Percentiles rank a stretch among this genome's conserved stretches.
Conservation (phyloP, 495 filamentous ascomycete species). For the Pyronema domesticum region DNA sequence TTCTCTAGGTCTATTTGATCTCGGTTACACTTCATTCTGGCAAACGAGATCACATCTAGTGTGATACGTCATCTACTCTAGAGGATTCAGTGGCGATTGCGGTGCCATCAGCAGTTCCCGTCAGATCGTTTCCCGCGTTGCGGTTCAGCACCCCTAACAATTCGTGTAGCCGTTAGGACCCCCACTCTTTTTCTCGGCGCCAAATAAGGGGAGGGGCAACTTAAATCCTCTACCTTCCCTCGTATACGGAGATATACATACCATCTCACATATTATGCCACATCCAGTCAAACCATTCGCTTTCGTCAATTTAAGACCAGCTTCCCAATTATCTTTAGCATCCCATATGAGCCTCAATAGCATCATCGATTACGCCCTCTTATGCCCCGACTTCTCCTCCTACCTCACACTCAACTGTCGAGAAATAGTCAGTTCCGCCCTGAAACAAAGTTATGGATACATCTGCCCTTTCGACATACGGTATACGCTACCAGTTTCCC, state of each 20-base stretch:
- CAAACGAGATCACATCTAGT: too few species aligned
- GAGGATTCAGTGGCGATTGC: neutral
- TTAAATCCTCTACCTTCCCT: neutral
- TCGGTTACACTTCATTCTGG: too few species aligned
- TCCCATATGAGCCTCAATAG: conserved; percentile 12
- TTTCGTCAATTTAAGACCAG: conserved; percentile 12
- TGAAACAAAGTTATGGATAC: conserved; percentile 13
- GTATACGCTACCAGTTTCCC: neutral
- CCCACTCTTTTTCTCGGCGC: too few species aligned
- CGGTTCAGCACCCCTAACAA: neutral
- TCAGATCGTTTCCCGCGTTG: neutral
- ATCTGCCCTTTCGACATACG: neutral
- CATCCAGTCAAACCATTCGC: conserved; percentile 8
- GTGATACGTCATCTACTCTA: too few species aligned
- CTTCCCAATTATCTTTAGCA: conserved; percentile 13
- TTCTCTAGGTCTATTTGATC: too few species aligned
- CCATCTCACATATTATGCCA: neutral
- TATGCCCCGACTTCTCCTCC: conserved; percentile 10
- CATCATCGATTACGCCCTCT: conserved; percentile 14
- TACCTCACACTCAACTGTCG: conserved; percentile 7
- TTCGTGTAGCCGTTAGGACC: too few species aligned
- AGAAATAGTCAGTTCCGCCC: conserved; percentile 9
- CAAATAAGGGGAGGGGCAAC: neutral
- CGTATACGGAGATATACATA: neutral
- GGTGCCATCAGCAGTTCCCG: neutral